phyloP scores from a whole-genome alignment of 306 rosid species.

The Lithocarpus polystachyus region DNA sequence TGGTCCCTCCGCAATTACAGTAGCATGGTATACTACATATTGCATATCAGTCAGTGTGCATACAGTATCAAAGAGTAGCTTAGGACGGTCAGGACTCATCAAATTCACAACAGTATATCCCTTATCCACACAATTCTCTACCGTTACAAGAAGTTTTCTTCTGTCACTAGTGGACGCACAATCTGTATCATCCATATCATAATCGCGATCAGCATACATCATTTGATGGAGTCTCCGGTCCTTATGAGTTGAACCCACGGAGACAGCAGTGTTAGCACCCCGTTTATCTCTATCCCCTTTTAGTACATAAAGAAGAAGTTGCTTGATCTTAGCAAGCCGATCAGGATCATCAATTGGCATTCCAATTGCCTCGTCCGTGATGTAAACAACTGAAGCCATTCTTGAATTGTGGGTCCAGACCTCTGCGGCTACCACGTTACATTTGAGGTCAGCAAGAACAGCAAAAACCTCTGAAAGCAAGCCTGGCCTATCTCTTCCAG shows the following conservation, averaged over 20 bases:
- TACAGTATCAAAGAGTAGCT: conserved; percentile 74
- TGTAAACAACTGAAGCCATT: conserved; percentile 92
- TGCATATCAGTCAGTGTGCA: conserved; percentile 97
- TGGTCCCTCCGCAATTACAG: conserved; percentile 85
- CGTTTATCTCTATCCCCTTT: conserved; percentile 82
- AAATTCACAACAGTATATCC: conserved; percentile 92
- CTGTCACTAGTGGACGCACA: conserved; percentile 48
- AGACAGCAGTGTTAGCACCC: conserved; percentile 87
- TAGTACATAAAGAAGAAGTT: conserved; percentile 70
- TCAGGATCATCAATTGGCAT: conserved; percentile 54
- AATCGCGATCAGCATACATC: conserved; percentile 99
- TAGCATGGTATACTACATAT: conserved; percentile 91
- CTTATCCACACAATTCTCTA: conserved; percentile 73
- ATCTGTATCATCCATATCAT: conserved; percentile 46
- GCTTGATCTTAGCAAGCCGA: conserved; percentile 66
- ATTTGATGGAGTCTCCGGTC: conserved; percentile 94
- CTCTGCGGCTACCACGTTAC: conserved; percentile 96
- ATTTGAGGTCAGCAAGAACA: conserved; percentile 85
- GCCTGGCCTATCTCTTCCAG: conserved; percentile 93
- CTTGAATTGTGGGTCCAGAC: conserved; percentile 98
- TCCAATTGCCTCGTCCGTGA: conserved; percentile 64
- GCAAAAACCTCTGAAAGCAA: conserved; percentile 96
- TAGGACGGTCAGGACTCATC: conserved; percentile 89
- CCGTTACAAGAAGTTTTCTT: conserved; percentile 60
- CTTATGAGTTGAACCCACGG: conserved; percentile 90